Evolutionary conservation across 371 early-diverging fungal genomes (phyloP).

Genomic region (Umbelopsis sp.): DNA sequence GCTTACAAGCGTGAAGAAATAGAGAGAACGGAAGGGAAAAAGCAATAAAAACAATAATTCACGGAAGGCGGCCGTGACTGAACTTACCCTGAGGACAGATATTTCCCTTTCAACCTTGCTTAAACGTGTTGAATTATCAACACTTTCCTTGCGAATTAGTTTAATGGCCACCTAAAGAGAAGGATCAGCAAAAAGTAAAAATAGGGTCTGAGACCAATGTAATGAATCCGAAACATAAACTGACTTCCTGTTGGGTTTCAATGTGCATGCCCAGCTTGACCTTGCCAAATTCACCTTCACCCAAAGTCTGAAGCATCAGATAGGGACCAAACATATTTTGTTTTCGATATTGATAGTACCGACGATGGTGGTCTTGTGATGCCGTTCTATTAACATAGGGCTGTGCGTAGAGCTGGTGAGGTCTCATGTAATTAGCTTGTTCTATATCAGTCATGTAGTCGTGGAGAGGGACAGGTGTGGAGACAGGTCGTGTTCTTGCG

Average conservation of each 20-base stretch:
- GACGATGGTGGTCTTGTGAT: slow-evolving; percentile 35
- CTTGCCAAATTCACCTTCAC: slow-evolving; percentile 98
- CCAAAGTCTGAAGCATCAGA: slow-evolving; percentile 92
- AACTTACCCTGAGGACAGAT: slow-evolving; percentile 75
- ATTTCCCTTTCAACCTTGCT: slow-evolving; percentile 86
- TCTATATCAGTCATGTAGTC: slow-evolving; percentile 16
- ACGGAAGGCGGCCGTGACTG: no score
- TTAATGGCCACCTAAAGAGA: slow-evolving; percentile 77
- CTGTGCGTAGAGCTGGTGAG: not conserved
- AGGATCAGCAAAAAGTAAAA: slow-evolving; percentile 4
- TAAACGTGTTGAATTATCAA: slow-evolving; percentile 76
- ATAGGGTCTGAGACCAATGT: slow-evolving; percentile 22
- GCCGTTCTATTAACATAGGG: not conserved
- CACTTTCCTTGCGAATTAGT: slow-evolving; percentile 79
- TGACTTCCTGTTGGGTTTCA: slow-evolving; percentile 92
- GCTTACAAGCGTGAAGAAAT: slow-evolving; percentile 8
- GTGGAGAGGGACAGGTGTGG: slow-evolving; percentile 11
- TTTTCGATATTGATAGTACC: slow-evolving; percentile 53
- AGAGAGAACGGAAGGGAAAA: no score
- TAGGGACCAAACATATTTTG: slow-evolving; percentile 92
- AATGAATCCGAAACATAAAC: slow-evolving; percentile 19
- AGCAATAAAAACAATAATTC: no score
- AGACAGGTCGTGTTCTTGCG: slow-evolving; percentile 9
- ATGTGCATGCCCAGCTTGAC: slow-evolving; percentile 96
- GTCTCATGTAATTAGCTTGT: slow-evolving; percentile 14